Evolutionary conservation across 2,329 filamentous ascomycete genomes (phyloP).

Genomic region (Aspergillus quadrilineatus): DNA sequence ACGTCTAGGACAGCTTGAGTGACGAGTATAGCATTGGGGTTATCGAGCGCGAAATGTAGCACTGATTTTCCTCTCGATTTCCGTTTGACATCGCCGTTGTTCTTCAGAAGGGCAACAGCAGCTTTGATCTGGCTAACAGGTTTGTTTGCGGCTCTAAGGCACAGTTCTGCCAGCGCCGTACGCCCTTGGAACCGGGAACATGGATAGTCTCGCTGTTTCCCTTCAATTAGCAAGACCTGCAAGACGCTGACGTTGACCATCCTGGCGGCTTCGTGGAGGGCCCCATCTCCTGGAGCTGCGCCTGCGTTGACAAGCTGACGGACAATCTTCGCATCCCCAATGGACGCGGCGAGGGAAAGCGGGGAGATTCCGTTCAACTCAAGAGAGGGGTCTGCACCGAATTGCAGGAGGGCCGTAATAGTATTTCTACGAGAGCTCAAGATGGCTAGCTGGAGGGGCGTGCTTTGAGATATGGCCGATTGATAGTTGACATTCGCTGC

Average conservation of each 20-base stretch:
- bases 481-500: slow-evolving; percentile 9
- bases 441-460: slow-evolving; percentile 12
- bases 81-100: slow-evolving; percentile 4
- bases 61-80: slow-evolving; percentile 10
- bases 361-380: slow-evolving; percentile 9
- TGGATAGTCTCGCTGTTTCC: slow-evolving; percentile 10
- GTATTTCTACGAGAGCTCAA: not conserved
- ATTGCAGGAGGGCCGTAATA: not conserved
- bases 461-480: slow-evolving; percentile 2
- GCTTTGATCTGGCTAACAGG: slow-evolving; percentile 9
- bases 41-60: slow-evolving; percentile 9
- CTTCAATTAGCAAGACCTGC: slow-evolving; percentile 2
- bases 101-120: slow-evolving; percentile 2
- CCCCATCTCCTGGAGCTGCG: slow-evolving; percentile 5
- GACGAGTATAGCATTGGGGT: slow-evolving; percentile 5
- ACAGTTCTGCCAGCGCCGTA: slow-evolving; percentile 10
- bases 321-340: not conserved
- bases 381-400: slow-evolving; percentile 2
- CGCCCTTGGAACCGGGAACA: slow-evolving; percentile 10
- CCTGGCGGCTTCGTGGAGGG: slow-evolving; percentile 7
- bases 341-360: not conserved
- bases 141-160: not conserved
- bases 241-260: slow-evolving; percentile 10
- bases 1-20: slow-evolving; percentile 7
- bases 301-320: slow-evolving; percentile 3